phyloP scores from a whole-genome alignment of 441 rosid genomes.

The Croton setiger region DNA sequence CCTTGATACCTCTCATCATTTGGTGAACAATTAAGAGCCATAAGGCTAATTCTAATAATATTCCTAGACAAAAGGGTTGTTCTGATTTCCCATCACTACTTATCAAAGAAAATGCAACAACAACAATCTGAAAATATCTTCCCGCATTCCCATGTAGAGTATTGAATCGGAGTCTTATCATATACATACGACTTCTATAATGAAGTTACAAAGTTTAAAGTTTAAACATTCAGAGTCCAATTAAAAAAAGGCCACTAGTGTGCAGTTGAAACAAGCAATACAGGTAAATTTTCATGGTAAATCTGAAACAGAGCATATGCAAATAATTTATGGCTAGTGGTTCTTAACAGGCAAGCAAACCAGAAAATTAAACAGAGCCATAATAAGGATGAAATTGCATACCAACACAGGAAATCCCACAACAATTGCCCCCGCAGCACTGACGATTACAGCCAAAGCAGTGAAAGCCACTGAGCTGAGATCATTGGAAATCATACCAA shows the following conservation, averaged over 20 bases:
- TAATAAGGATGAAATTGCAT: slow-evolving; percentile 28
- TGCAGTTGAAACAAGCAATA: neutral
- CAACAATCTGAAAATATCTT: neutral
- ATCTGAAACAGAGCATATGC: neutral
- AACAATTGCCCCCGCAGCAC: slow-evolving; percentile 88
- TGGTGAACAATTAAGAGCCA: too few species aligned
- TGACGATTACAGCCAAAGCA: slow-evolving; percentile 73
- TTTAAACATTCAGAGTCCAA: neutral
- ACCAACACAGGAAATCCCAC: slow-evolving; percentile 94
- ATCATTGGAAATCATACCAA: slow-evolving; percentile 86
- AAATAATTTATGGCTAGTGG: slow-evolving; percentile 4
- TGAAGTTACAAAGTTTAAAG: too few species aligned
- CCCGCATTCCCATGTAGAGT: neutral
- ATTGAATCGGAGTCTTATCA: neutral
- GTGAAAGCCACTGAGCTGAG: slow-evolving; percentile 70
- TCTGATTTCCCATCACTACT: neutral
- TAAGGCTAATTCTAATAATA: neutral
- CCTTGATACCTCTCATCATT: too few species aligned
- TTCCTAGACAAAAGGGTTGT: neutral
- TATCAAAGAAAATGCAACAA: too few species aligned
- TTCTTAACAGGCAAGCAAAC: neutral
- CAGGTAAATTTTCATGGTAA: neutral
- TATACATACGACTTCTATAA: neutral
- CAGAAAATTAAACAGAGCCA: neutral
- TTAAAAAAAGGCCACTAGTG: neutral